These are phyloP conservation scores for Hortiboletus campestris DNA, from an alignment of 768 basidiomycete species.

Conservation along the genomic window DNA sequence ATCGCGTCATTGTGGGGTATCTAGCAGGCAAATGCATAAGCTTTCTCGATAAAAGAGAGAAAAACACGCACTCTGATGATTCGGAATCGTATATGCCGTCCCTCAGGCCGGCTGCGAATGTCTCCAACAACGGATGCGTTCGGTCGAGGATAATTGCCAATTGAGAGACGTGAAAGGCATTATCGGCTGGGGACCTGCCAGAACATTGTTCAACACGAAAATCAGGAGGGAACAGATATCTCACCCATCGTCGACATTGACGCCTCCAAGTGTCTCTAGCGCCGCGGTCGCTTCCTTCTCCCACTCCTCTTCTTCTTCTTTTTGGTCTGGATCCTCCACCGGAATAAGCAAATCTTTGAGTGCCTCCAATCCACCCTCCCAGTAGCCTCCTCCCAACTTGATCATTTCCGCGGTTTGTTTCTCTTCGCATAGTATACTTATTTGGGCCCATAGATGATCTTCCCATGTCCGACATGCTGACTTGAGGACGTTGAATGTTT, in stretches of 20 bases:
- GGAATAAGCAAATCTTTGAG: constrained; percentile 39
- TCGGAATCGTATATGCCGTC: constrained; percentile 47
- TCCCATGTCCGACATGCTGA: constrained; percentile 87
- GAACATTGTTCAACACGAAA: constrained; percentile 2
- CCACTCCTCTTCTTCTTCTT: constrained; percentile 58
- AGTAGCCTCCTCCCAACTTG: constrained; percentile 69
- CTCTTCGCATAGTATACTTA: constrained; percentile 79
- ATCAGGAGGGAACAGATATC: constrained; percentile 11
- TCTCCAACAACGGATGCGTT: constrained; percentile 65
- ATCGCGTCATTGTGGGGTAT: constrained; percentile 73
- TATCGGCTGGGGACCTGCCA: constrained; percentile 56
- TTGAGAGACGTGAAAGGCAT: constrained; percentile 83
- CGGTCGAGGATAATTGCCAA: constrained; percentile 71
- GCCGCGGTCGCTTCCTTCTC: constrained; percentile 59
- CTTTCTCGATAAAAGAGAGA: not conserved
- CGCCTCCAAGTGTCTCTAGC: constrained; percentile 55
- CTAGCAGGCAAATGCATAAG: constrained; percentile 34
- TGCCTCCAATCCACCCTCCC: constrained; percentile 62
- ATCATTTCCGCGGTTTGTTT: constrained; percentile 69
- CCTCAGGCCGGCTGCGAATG: constrained; percentile 58
- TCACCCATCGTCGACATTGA: constrained; percentile 66
- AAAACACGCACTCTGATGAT: constrained; percentile 55
- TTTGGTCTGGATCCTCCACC: constrained; percentile 29
- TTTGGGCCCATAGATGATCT: constrained; percentile 92
- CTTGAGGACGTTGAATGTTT: constrained; percentile 63